A percentile compares a stretch with the other conserved stretches of the same genome.
These are phyloP conservation scores for Fusarium sublunatum DNA, from an alignment of 2,329 filamentous ascomycete species.

Conservation along the genomic window DNA sequence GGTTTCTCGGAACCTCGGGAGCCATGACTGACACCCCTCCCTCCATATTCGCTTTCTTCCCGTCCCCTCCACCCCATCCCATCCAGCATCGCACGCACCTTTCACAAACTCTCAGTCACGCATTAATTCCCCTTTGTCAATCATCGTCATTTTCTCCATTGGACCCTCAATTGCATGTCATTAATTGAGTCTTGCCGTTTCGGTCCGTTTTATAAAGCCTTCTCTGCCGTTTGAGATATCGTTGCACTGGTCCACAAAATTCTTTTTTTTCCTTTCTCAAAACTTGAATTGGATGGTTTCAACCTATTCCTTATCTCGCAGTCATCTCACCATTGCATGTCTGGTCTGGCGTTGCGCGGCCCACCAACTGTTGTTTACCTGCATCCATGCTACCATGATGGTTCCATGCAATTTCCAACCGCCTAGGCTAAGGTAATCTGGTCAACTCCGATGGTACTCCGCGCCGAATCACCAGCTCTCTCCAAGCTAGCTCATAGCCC, in stretches of 20 bases:
- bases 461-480: slow-evolving; percentile 28
- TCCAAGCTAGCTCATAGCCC: slow-evolving; percentile 23
- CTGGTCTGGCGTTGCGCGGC: slow-evolving; percentile 15
- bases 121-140: slow-evolving; percentile 8
- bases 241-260: slow-evolving; percentile 1
- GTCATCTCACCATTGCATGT: slow-evolving; percentile 16
- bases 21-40: slow-evolving; percentile 7
- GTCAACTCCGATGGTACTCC: slow-evolving; percentile 34
- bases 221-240: slow-evolving; percentile 2
- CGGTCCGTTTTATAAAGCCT: slow-evolving; percentile 4
- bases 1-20: slow-evolving; percentile 22
- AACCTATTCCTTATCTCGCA: slow-evolving; percentile 36
- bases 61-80: slow-evolving; percentile 8
- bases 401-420: slow-evolving; percentile 40
- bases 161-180: slow-evolving; percentile 16
- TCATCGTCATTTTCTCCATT: slow-evolving; percentile 14
- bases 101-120: not conserved
- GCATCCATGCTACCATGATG: slow-evolving; percentile 39
- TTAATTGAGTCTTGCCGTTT: not conserved
- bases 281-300: slow-evolving; percentile 9
- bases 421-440: slow-evolving; percentile 1
- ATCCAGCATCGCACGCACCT: slow-evolving; percentile 4
- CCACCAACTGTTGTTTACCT: slow-evolving; percentile 36
- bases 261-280: not conserved
- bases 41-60: slow-evolving; percentile 20